Evolutionary conservation across 2,329 filamentous ascomycete genomes (phyloP).

Genomic region (Clarireedia hainanense): DNA sequence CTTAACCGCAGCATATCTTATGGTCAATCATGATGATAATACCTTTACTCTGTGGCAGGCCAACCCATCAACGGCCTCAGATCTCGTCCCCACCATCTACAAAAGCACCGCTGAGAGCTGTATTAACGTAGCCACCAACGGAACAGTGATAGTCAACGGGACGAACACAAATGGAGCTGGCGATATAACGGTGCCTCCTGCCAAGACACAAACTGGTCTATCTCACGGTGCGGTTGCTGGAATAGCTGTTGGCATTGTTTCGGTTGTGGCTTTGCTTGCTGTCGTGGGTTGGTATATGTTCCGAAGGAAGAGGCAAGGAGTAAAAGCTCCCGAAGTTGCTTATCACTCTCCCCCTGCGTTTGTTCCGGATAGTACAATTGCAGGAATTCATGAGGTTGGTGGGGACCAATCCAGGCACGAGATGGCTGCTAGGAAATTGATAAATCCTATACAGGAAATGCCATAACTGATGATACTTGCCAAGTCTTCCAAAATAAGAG

Average conservation of each 20-base stretch:
- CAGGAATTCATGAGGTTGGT: too few species aligned
- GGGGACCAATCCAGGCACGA: too few species aligned
- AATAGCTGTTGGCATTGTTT: background rate
- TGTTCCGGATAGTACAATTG: too few species aligned
- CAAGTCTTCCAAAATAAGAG: too few species aligned
- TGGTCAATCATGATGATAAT: background rate
- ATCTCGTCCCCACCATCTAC: background rate
- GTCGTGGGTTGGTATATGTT: background rate
- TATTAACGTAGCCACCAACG: background rate
- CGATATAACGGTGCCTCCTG: background rate
- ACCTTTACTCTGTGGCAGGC: background rate
- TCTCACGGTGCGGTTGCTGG: background rate
- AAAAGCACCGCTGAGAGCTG: background rate
- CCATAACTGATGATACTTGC: too few species aligned
- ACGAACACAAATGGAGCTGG: background rate
- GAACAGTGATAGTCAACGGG: background rate
- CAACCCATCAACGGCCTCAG: background rate
- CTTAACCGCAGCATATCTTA: slow-evolving; percentile 1
- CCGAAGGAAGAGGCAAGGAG: background rate
- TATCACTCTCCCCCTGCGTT: too few species aligned
- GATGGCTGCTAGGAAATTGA: too few species aligned
- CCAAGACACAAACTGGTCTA: background rate
- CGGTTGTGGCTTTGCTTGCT: background rate
- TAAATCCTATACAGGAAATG: too few species aligned
- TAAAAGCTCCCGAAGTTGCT: too few species aligned